These are phyloP conservation scores for Musa schizocarpa DNA, from an alignment of 176 grass and related monocot genomes.

Conservation along the genomic window DNA sequence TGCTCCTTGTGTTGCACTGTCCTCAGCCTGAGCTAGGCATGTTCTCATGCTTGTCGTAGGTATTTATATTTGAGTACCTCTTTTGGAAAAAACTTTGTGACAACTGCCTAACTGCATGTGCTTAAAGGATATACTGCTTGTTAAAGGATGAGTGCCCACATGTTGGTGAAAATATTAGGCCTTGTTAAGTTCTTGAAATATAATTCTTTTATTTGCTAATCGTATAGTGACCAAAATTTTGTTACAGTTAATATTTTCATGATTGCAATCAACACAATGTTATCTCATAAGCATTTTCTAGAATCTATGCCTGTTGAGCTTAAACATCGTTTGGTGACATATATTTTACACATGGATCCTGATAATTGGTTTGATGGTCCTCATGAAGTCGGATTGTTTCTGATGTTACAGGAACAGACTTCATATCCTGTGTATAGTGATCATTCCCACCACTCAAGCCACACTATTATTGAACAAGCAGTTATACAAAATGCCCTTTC, in stretches of 20 bases:
- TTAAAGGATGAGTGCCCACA: neutral
- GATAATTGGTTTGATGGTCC: neutral
- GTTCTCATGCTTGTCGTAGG: neutral
- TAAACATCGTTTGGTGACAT: neutral
- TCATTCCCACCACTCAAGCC: constrained; percentile 40
- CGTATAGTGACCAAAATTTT: neutral
- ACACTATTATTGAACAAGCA: constrained; percentile 27
- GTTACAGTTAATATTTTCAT: neutral
- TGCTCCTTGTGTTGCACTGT: neutral
- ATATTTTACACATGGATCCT: neutral
- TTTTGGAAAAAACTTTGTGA: too few relatives aligned
- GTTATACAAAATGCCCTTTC: constrained; percentile 21
- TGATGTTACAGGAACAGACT: constrained; percentile 44
- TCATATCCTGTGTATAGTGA: constrained; percentile 37
- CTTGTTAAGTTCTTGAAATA: neutral
- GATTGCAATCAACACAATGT: neutral
- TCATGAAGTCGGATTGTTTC: constrained; percentile 25
- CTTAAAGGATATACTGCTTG: neutral
- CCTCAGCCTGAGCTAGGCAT: neutral
- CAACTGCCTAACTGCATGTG: neutral
- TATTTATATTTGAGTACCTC: neutral
- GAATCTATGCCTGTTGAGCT: neutral
- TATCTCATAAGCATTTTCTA: neutral
- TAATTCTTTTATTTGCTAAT: neutral
- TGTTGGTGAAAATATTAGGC: neutral